These are phyloP conservation scores for Cladosporium cucumerinum DNA, from an alignment of 2,329 filamentous ascomycete genomes.

Conservation along the genomic window DNA sequence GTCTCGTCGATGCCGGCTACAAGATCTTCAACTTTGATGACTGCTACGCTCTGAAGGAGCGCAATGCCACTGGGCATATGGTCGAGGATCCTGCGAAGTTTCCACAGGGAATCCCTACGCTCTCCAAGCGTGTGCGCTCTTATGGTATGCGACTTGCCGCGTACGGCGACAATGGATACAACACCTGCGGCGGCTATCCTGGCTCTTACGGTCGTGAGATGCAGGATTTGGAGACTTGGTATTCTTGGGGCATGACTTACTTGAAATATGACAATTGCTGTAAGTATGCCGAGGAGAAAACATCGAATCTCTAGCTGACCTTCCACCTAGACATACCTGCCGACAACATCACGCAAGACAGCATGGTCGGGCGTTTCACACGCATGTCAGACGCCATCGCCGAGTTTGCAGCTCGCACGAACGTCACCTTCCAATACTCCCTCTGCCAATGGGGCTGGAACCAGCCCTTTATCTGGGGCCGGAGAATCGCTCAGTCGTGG, in stretches of 20 bases:
- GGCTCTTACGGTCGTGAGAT: constrained; percentile 25
- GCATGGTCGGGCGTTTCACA: constrained; percentile 28
- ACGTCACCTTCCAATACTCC: constrained; percentile 20
- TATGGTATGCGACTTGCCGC: constrained; percentile 20
- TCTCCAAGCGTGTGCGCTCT: constrained; percentile 14
- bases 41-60: constrained; percentile 19
- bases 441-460: constrained; percentile 27
- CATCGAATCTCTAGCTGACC: not conserved
- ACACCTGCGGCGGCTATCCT: constrained; percentile 27
- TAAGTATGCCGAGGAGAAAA: not conserved
- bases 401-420: constrained; percentile 18
- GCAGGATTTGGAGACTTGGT: constrained; percentile 24
- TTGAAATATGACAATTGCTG: constrained; percentile 30
- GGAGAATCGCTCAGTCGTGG: constrained; percentile 21
- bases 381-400: constrained; percentile 31
- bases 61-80: constrained; percentile 19
- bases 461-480: constrained; percentile 22
- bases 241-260: constrained; percentile 24
- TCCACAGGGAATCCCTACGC: constrained; percentile 19
- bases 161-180: constrained; percentile 23
- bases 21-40: constrained; percentile 22
- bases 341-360: constrained; percentile 31
- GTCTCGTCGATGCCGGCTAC: constrained; percentile 21
- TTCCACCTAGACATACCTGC: constrained; percentile 21
- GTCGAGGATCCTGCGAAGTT: constrained; percentile 19